Percentiles rank a stretch among this genome's conserved stretches.
Conservation (phyloP, 169 alveolate species). For the Plasmodium vivax region DNA sequence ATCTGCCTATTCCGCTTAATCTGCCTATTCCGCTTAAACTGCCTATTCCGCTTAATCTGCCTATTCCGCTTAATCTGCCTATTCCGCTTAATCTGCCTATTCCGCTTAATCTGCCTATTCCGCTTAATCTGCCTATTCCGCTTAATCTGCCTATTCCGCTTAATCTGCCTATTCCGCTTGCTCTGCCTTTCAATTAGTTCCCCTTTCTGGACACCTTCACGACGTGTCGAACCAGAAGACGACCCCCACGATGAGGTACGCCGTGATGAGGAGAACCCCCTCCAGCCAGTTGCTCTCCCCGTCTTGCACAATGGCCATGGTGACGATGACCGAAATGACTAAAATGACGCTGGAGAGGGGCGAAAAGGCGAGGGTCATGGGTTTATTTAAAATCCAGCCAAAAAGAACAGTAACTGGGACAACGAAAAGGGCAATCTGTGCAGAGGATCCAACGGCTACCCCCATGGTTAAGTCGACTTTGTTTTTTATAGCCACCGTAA, state of each 20-base stretch:
- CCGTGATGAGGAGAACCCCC: constrained; percentile 87
- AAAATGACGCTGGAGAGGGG: constrained; percentile 85
- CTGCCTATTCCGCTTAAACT: not conserved
- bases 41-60: too few relatives aligned
- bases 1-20: not conserved
- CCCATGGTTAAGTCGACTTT: constrained; percentile 91
- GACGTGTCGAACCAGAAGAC: constrained; percentile 83
- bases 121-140: not conserved
- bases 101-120: not conserved
- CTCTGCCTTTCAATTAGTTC: not conserved
- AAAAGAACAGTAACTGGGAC: constrained; percentile 90
- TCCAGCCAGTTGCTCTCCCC: constrained; percentile 91
- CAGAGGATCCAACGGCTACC: constrained; percentile 92
- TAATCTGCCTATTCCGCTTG: not conserved
- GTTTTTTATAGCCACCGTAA: constrained; percentile 88
- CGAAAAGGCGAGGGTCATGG: constrained; percentile 87
- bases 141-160: not conserved
- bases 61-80: not conserved
- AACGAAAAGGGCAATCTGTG: constrained; percentile 88
- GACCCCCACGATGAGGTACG: constrained; percentile 87
- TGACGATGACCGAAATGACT: constrained; percentile 82
- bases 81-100: not conserved
- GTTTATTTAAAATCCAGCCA: constrained; percentile 89
- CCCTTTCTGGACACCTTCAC: not conserved
- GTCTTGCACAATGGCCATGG: constrained; percentile 87